A percentile compares a stretch with the other conserved stretches of the same genome.
Evolutionary conservation across 2,329 filamentous ascomycete genomes (phyloP).

Genomic region (Pseudogymnoascus sp.): DNA sequence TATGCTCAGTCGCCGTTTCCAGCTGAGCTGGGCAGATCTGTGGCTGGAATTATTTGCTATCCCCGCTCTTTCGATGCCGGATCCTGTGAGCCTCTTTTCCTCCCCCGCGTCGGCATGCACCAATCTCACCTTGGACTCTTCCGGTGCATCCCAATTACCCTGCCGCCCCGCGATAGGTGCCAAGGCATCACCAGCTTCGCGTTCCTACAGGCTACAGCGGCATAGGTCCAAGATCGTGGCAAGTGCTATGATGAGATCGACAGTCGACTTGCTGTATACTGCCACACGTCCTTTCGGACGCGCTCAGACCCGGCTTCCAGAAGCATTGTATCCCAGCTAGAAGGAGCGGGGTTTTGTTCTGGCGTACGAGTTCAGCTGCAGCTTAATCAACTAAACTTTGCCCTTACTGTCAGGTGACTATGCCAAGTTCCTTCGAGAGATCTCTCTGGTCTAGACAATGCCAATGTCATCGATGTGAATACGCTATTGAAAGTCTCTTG

Average conservation of each 20-base stretch:
- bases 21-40: background rate
- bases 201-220: background rate
- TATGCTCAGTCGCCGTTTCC: background rate
- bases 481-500: background rate
- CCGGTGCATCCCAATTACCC: slow-evolving; percentile 3
- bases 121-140: background rate
- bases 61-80: background rate
- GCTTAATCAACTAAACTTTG: background rate
- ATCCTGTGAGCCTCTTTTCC: background rate
- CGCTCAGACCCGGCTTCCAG: background rate
- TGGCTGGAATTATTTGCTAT: background rate
- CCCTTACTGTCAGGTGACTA: background rate
- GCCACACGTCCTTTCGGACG: background rate
- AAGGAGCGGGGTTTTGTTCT: background rate
- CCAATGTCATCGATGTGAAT: background rate
- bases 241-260: background rate
- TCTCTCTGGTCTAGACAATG: background rate
- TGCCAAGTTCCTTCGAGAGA: background rate
- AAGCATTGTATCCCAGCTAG: background rate
- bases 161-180: background rate
- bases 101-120: background rate
- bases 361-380: background rate
- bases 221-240: background rate
- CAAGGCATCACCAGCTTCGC: background rate
- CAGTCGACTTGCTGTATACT: background rate